Evolutionary conservation across 805 yeast genomes (phyloP), one percentile per base, ranked within the genome.

Genomic region (Suhomyces emberorum): DNA sequence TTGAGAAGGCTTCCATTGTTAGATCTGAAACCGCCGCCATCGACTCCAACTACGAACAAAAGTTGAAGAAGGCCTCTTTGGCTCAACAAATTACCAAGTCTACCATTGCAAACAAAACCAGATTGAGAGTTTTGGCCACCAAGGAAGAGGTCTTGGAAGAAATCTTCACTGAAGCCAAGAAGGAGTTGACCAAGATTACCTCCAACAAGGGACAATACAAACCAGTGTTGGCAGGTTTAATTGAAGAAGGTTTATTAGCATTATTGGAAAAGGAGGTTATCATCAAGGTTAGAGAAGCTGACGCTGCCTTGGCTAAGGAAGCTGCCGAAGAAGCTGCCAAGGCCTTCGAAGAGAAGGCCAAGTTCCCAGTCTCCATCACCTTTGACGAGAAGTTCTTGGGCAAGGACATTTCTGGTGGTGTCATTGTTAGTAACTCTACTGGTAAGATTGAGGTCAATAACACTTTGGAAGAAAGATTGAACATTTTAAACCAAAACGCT

Each of bases 51-150:
- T 87, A 81, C 59, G 89, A 83, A 46, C 80, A 77, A 51, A 88
- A 86, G 60, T 75, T 85, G 68, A 91, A 93, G 73, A 93, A 91
- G 65, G 89, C 95, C 2, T 70, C 88, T 21, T 79, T 93, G 62
- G 85, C 91, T 29, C 97, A 93, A 65, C 98, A 93, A 69, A 91
- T 93, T 60, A 79, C 89, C 53, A 88, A 88, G 70, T 89, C 98
- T 20, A 91, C 96, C 37, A 84, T 93, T 57, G 88, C 91, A 47
- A 93, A 93, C 74, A 88, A 93, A 71, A 86, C 95, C 47, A 83
- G 98, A 68, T 82, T 93, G 60, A 84, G 88, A 69, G 81, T 91
- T 23, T 78, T 93, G 50, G 74, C 84, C 12, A 86, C 95, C 38
- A 87, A 89, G 58, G 72, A 91, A 57, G 79, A 81, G 49, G 79